A percentile compares a stretch with the other conserved stretches of the same genome.
phyloP scores from a whole-genome alignment of 345 rosid genomes.

The Microcos paniculata region DNA sequence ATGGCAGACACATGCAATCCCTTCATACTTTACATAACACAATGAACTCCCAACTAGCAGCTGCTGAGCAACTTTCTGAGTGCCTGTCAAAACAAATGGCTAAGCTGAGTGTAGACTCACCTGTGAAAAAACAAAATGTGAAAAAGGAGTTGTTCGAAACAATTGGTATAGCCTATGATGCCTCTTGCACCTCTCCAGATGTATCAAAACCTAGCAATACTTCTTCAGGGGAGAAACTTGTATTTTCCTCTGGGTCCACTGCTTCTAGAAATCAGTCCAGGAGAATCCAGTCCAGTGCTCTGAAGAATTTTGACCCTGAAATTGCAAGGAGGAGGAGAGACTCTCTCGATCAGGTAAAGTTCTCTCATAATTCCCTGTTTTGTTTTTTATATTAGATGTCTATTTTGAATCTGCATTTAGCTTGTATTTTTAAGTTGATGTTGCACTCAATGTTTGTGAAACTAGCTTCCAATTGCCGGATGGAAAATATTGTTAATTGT shows the following conservation, averaged over 20 bases:
- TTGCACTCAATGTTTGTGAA: background rate
- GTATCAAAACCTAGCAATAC: constrained; percentile 38
- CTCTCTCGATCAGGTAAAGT: constrained; percentile 73
- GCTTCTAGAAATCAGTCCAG: constrained; percentile 53
- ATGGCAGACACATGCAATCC: constrained; percentile 65
- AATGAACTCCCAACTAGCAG: constrained; percentile 72
- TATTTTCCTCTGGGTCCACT: constrained; percentile 57
- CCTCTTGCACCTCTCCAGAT: constrained; percentile 76
- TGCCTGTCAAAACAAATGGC: constrained; percentile 86
- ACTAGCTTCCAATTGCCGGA: background rate
- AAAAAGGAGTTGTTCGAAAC: constrained; percentile 85
- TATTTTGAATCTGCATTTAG: background rate
- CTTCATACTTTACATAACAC: constrained; percentile 75
- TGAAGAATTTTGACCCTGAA: constrained; percentile 66
- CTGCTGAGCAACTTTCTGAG: constrained; percentile 87
- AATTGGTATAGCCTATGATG: constrained; percentile 80
- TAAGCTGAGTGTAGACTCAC: constrained; percentile 66
- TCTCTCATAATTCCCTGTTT: background rate
- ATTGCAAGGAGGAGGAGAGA: constrained; percentile 88
- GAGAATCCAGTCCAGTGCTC: constrained; percentile 55
- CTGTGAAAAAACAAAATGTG: constrained; percentile 54
- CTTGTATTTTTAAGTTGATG: background rate
- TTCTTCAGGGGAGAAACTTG: constrained; percentile 40
- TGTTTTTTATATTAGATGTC: background rate
- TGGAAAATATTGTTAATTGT: background rate